Conservation (phyloP, 2,329 filamentous ascomycete genomes). For the Cladosporium velox region DNA sequence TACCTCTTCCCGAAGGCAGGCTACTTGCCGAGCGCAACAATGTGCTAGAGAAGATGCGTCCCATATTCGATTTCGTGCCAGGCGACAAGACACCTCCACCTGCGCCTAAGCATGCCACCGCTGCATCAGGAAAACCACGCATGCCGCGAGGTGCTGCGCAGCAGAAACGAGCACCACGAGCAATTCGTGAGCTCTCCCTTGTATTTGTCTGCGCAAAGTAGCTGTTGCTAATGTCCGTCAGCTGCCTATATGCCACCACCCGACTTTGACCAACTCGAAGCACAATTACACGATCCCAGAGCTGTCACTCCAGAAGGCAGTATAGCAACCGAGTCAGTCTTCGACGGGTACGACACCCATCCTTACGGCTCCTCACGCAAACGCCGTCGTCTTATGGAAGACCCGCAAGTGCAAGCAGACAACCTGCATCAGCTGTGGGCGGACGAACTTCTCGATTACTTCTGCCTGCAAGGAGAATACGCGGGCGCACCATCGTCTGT, state of each 20-base stretch:
- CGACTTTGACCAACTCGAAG: conserved; percentile 35
- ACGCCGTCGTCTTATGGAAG: conserved; percentile 70
- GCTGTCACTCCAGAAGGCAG: conserved; percentile 86
- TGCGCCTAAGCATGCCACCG: conserved; percentile 82
- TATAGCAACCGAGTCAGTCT: conserved; percentile 79
- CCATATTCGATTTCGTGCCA: conserved; percentile 86
- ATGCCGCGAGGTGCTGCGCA: conserved; percentile 56
- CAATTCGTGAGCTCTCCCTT: conserved; percentile 9
- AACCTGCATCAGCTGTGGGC: conserved; percentile 89
- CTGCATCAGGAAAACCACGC: conserved; percentile 74
- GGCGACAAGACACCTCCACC: conserved; percentile 88
- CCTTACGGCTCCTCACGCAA: conserved; percentile 66
- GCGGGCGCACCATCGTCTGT: conserved; percentile 64
- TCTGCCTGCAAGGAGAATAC: conserved; percentile 62
- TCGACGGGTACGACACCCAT: conserved; percentile 77
- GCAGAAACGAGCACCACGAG: conserved; percentile 28
- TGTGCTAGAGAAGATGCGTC: conserved; percentile 76
- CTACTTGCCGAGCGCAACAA: conserved; percentile 83
- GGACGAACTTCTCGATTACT: conserved; percentile 93
- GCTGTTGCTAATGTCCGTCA: neutral
- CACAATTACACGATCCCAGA: conserved; percentile 38
- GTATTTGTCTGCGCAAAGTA: neutral
- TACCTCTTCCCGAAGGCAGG: conserved; percentile 80
- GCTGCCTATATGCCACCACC: conserved; percentile 19
- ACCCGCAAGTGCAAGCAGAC: conserved; percentile 60